Conservation (phyloP, 2,329 filamentous ascomycete species). For the Stemphylium vesicarium region DNA sequence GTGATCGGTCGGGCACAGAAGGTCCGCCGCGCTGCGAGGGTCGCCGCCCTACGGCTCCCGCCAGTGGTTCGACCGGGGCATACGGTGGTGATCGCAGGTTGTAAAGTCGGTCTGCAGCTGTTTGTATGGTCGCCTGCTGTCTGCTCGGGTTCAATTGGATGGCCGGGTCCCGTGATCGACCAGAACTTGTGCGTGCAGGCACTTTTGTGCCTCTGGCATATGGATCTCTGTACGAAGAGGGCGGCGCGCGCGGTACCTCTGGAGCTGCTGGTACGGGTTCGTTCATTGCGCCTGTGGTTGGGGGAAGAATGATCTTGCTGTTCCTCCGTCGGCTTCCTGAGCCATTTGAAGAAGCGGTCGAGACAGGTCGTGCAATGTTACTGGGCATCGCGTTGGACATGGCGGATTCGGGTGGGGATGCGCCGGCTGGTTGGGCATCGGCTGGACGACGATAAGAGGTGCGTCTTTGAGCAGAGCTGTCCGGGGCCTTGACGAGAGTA, state of each 20-base stretch:
- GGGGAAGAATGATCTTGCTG: conserved; percentile 40
- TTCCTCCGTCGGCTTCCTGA: conserved; percentile 42
- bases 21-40: conserved; percentile 46
- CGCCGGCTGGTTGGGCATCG: conserved; percentile 33
- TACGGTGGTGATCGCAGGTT: conserved; percentile 42
- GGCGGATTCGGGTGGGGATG: conserved; percentile 20
- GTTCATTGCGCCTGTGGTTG: conserved; percentile 27
- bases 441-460: conserved; percentile 42
- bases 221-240: conserved; percentile 50
- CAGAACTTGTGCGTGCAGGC: conserved; percentile 34
- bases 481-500: conserved; percentile 30
- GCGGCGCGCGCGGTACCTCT: conserved; percentile 64
- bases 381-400: conserved; percentile 31
- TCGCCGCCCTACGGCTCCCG: conserved; percentile 35
- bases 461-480: conserved; percentile 42
- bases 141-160: conserved; percentile 44
- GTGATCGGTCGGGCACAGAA: conserved; percentile 82
- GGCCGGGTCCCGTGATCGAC: conserved; percentile 40
- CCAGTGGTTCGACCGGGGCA: conserved; percentile 36
- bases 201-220: conserved; percentile 41
- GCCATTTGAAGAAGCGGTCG: conserved; percentile 26
- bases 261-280: conserved; percentile 56
- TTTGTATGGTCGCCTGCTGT: conserved; percentile 43
- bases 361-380: conserved; percentile 37
- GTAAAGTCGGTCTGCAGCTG: conserved; percentile 39